These are phyloP conservation scores for Paratinospora sagittata DNA, from an alignment of 164 flowering plant genomes.

Conservation along the genomic window DNA sequence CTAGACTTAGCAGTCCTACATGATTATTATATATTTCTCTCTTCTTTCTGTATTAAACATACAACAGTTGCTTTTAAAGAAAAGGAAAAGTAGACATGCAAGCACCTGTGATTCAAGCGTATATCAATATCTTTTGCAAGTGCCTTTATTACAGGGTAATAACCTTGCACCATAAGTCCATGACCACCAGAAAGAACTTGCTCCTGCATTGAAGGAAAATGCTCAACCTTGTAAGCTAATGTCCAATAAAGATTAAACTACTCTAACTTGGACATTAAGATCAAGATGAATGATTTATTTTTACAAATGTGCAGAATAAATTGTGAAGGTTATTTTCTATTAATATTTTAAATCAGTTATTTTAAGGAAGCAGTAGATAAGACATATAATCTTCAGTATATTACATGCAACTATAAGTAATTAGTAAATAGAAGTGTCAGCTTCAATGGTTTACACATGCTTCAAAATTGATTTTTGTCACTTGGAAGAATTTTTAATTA, in stretches of 20 bases:
- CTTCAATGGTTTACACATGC: no score
- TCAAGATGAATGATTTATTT: not conserved
- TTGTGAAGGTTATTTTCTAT: no score
- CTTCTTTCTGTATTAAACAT: not conserved
- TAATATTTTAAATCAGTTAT: no score
- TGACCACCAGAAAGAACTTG: conserved; percentile 89
- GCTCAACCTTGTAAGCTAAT: not conserved
- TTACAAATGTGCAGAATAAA: no score
- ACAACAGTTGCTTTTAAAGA: not conserved
- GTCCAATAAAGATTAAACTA: not conserved
- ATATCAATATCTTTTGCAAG: conserved; percentile 69
- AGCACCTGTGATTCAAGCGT: conserved; percentile 73
- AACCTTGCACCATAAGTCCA: conserved; percentile 96
- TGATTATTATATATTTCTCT: not conserved
- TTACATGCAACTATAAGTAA: no score
- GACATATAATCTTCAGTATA: no score
- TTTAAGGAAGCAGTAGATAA: no score
- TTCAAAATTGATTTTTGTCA: no score
- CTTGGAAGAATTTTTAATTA: no score
- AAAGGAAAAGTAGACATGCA: conserved; percentile 4
- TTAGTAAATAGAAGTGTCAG: no score
- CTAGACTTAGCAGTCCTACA: not conserved
- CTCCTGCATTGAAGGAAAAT: conserved; percentile 44
- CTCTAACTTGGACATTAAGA: no score
- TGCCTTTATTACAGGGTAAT: conserved; percentile 67